Conservation (phyloP, 805 yeast species). For the Saccharomycopsis schoenii region DNA sequence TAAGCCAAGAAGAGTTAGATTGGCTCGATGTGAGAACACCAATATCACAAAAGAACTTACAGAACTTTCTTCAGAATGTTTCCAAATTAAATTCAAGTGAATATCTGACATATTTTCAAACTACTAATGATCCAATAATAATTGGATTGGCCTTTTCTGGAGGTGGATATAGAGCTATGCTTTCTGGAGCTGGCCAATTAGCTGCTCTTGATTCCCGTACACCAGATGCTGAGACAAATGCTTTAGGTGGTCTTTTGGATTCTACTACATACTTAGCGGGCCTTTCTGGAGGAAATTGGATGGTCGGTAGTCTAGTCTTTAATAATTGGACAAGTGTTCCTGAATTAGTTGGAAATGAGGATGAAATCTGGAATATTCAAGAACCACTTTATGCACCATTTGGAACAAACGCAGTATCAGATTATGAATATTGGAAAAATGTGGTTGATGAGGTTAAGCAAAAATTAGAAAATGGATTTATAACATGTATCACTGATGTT, state of each 20-base stretch:
- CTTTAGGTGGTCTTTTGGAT: constrained; percentile 67
- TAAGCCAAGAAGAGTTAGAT: constrained; percentile 37
- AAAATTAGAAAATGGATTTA: constrained; percentile 45
- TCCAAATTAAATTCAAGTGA: constrained; percentile 21
- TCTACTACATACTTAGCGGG: constrained; percentile 65
- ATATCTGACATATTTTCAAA: constrained; percentile 26
- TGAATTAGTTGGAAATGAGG: constrained; percentile 35
- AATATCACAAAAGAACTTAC: constrained; percentile 36
- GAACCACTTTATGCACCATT: constrained; percentile 51
- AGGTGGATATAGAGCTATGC: constrained; percentile 87
- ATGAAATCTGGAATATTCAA: constrained; percentile 54
- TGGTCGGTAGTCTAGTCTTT: constrained; percentile 53
- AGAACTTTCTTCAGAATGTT: constrained; percentile 36
- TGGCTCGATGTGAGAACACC: constrained; percentile 45
- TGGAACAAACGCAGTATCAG: constrained; percentile 33
- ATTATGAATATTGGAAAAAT: constrained; percentile 30
- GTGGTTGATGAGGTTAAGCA: constrained; percentile 32
- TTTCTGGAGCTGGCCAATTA: constrained; percentile 74
- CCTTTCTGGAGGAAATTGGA: constrained; percentile 83
- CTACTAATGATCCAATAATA: constrained; percentile 27
- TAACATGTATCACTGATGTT: constrained; percentile 45
- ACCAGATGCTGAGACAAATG: constrained; percentile 38
- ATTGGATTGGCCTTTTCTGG: constrained; percentile 64
- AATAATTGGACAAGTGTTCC: constrained; percentile 69
- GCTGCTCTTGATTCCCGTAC: constrained; percentile 73